Evolutionary conservation across 345 rosid species (phyloP), one percentile per base, ranked within the genome.

Genomic region (Raphanus raphanistrum): DNA sequence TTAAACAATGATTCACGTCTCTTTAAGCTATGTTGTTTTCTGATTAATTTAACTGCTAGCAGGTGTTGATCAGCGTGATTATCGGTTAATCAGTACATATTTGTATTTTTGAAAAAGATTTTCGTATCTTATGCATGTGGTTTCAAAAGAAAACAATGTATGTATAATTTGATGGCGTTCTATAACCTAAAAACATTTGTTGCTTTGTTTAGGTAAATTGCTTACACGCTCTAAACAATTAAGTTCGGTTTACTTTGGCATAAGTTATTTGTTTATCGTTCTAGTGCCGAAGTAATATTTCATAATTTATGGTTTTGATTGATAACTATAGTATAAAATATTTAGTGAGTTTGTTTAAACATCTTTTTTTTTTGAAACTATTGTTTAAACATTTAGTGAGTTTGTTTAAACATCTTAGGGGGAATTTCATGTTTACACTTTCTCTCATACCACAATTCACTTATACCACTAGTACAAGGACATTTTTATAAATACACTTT

Each of bases 61-160:
- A 31, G 63, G 32, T 66, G 69, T 60, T 78, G 55, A 68, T 73
- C 74, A 68, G 74, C 74, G 78, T 79, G 74, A 73, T 79, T 73
- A 73, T 68, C 70, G 82, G 58, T 62, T 61, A 79, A 60, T 68
- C 78, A 8, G 69, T 15, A 38, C 13, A 35, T 31, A 43, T 45
- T 60, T 67, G 1, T 15, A 28, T 66, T 33, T 35, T 33, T 59
- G 26, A 59, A 33, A 35, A 9, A 11, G 43, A 32, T 72, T 60
- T 72, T 45, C 63, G 48, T 57, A 77, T 64, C 61, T 55, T 38
- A 27, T 21, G 21, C 61, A 55, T 77, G 71, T 63, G 70, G 66
- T 76, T 68, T 8, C n/a, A 29, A 8, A 68, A 68, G 59, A 59
- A 75, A 41, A 50, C 3, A 6, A 52, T 52, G 2, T 4, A 52